Evolutionary conservation across 1,284 basidiomycete species (phyloP), one percentile per base, ranked within the genome.

Genomic region (Austroboletus rostrupii): DNA sequence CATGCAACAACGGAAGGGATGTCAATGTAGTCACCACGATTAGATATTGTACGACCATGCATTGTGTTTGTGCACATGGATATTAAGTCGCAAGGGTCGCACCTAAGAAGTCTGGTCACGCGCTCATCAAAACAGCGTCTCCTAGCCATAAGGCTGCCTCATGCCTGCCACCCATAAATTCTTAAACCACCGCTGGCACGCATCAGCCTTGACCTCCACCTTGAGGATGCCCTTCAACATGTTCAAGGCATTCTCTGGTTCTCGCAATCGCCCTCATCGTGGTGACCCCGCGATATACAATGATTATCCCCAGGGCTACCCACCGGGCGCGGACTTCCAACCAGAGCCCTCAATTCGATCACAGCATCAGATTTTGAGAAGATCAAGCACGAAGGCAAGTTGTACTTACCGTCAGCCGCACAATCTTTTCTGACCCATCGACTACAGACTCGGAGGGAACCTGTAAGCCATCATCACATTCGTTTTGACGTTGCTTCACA

Each of bases 171-270:
- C 23, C 56, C 67, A 64, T 68, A 68, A 64, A 62, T 64, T 46
- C 65, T 46, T 50, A 47, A 51, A 49, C 40, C 53, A 48, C 32
- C 43, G 36, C 31, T 37, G 39, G 33, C 53, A 51, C 51, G 38
- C 56, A 54, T 45, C 55, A 54, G 38, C 42, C 55, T 51, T 55
- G 47, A 43, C 49, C 39, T 45, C 44, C 47, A 46, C 64, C 53
- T 51, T 49, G 61, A 68, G 65, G 47, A 66, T 70, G 68, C 65
- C 65, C 54, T 70, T 66, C 51, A 70, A 69, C 55, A 66, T 66
- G 68, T 70, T 66, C 59, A 66, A 69, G 55, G 66, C 59, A 54
- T 67, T 70, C 45, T 52, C 65, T 49, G 55, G 66, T 52, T 67
- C 66, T 48, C 68, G 64, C 63, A 70, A 54, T 56, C 67, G 68